Evolutionary conservation across 305 asterid genomes (phyloP).

Genomic region (Fraxinus dipetala): DNA sequence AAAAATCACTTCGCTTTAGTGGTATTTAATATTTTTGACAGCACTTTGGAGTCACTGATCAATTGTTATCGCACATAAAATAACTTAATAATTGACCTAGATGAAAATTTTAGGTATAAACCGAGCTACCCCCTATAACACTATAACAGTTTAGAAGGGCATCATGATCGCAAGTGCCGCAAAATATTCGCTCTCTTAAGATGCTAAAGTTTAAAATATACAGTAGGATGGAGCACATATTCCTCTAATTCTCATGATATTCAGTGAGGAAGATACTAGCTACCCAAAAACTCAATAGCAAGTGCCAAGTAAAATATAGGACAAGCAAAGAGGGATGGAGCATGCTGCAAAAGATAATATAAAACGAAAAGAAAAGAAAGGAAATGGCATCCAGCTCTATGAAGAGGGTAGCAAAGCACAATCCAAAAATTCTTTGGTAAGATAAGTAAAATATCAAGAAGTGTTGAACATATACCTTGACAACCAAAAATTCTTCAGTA

Average conservation of each 20-base stretch:
- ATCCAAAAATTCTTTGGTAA: neutral
- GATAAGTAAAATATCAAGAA: slow-evolving; percentile 11
- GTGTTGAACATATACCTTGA: slow-evolving; percentile 56
- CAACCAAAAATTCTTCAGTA: slow-evolving; percentile 19
- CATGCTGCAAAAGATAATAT: neutral
- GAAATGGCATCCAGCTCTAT: neutral
- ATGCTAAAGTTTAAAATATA: slow-evolving; percentile 13
- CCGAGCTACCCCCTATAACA: neutral
- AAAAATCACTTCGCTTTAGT: neutral
- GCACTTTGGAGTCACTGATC: neutral
- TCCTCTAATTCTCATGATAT: slow-evolving; percentile 4
- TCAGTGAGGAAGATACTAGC: neutral
- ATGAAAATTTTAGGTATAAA: neutral
- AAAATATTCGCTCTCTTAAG: neutral
- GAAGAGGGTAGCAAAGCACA: neutral
- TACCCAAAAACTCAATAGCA: neutral
- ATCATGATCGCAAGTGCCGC: neutral
- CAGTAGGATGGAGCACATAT: neutral
- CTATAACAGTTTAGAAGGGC: neutral
- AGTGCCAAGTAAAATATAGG: neutral
- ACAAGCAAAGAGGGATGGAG: slow-evolving; percentile 3
- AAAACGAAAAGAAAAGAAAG: neutral
- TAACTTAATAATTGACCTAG: neutral
- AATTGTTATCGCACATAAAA: neutral
- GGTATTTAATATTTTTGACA: neutral